phyloP scores from a whole-genome alignment of 2,329 filamentous ascomycete species.

The Pseudogymnoascus sp. region DNA sequence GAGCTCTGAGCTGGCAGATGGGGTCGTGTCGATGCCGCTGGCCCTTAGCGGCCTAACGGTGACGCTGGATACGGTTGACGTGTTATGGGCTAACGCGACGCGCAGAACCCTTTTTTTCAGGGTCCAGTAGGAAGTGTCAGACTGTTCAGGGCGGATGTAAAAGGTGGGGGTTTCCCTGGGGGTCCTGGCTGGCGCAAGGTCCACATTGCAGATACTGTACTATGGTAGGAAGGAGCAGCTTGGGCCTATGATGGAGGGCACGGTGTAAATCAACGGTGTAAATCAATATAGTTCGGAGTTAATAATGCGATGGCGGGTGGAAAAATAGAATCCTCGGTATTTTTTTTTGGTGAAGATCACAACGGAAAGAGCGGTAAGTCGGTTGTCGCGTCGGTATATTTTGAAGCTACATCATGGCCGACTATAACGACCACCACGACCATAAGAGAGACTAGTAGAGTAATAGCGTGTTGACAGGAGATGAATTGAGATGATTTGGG shows the following conservation, averaged over 20 bases:
- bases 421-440: not conserved
- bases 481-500: not conserved
- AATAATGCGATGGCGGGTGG: not conserved
- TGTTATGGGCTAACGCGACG: conserved; percentile 3
- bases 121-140: not conserved
- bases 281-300: not conserved
- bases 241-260: not conserved
- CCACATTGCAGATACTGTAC: not conserved
- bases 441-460: not conserved
- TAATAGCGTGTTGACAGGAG: not conserved
- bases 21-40: not conserved
- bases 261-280: not conserved
- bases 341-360: not conserved
- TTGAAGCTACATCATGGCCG: not conserved
- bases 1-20: conserved; percentile 1
- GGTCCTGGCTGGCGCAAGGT: not conserved
- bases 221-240: not conserved
- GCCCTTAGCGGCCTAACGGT: not conserved
- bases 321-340: not conserved
- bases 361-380: conserved; percentile 3
- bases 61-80: conserved; percentile 1
- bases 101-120: conserved; percentile 5
- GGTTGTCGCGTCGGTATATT: not conserved
- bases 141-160: not conserved
- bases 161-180: not conserved